These are phyloP conservation scores for Globisporangium sylvaticum DNA, from an alignment of 352 stramenopile species.

Conservation along the genomic window DNA sequence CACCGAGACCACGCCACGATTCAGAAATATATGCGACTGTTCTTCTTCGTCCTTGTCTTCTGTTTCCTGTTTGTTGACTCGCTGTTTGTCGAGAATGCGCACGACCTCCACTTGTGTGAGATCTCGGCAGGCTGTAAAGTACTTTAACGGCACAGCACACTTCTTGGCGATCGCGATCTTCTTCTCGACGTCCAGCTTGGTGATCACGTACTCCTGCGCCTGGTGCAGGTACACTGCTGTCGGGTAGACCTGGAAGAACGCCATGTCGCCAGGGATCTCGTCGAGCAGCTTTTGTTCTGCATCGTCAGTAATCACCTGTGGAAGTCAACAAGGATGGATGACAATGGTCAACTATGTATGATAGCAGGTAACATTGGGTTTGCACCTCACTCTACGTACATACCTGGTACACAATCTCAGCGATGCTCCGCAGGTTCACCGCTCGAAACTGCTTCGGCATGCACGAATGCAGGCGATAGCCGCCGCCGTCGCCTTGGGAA, in stretches of 20 bases:
- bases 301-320: conserved; percentile 57
- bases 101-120: conserved; percentile 86
- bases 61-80: neutral
- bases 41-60: neutral
- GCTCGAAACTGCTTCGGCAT: conserved; percentile 51
- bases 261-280: conserved; percentile 75
- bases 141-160: conserved; percentile 62
- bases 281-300: conserved; percentile 69
- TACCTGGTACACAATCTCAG: conserved; percentile 56
- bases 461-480: conserved; percentile 57
- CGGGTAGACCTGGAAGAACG: conserved; percentile 92
- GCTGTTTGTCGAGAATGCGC: conserved; percentile 36
- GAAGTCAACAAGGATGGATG: too few relatives aligned
- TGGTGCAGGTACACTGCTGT: conserved; percentile 91
- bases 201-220: conserved; percentile 88
- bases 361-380: neutral
- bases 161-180: conserved; percentile 67
- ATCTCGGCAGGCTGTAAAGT: conserved; percentile 88
- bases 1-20: conserved; percentile 75
- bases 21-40: conserved; percentile 26
- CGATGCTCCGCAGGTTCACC: conserved; percentile 68
- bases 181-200: conserved; percentile 66
- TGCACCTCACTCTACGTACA: neutral
- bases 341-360: neutral
- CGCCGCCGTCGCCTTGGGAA: conserved; percentile 26